These are phyloP conservation scores for Podospora fimiseda DNA, from an alignment of 495 filamentous ascomycete genomes.

Conservation along the genomic window DNA sequence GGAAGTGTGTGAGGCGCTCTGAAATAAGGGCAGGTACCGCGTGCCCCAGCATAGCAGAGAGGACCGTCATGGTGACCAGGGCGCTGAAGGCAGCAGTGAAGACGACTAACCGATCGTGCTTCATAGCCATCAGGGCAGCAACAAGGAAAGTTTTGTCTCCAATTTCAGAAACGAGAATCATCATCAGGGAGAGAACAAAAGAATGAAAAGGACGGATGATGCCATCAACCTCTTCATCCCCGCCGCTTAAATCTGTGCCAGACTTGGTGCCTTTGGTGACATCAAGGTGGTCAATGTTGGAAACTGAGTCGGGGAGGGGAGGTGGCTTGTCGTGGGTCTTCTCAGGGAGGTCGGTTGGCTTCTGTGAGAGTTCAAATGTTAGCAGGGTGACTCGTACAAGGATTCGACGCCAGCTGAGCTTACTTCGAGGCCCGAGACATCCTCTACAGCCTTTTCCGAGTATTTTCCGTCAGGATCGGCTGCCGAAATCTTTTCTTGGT, in stretches of 20 bases:
- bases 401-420: neutral
- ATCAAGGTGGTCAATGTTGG: constrained; percentile 60
- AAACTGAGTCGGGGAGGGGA: constrained; percentile 58
- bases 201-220: constrained; percentile 85
- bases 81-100: constrained; percentile 92
- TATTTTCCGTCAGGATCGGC: constrained; percentile 32
- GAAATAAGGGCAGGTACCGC: constrained; percentile 87
- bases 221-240: constrained; percentile 47
- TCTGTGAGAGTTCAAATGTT: constrained; percentile 44
- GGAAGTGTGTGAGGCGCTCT: constrained; percentile 77
- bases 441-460: constrained; percentile 30
- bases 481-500: constrained; percentile 53
- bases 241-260: constrained; percentile 21
- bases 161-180: constrained; percentile 97
- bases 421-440: constrained; percentile 65
- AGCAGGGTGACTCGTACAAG: neutral
- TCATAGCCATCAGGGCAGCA: constrained; percentile 98
- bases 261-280: constrained; percentile 46
- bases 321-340: constrained; percentile 73
- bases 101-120: constrained; percentile 85
- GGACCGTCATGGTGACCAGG: constrained; percentile 85
- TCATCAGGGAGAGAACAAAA: constrained; percentile 83
- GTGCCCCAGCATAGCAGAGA: constrained; percentile 94
- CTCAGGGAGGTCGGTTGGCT: constrained; percentile 72
- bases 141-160: constrained; percentile 98